phyloP scores from a whole-genome alignment of 805 yeast species.

The Blastobotrys robertii region DNA sequence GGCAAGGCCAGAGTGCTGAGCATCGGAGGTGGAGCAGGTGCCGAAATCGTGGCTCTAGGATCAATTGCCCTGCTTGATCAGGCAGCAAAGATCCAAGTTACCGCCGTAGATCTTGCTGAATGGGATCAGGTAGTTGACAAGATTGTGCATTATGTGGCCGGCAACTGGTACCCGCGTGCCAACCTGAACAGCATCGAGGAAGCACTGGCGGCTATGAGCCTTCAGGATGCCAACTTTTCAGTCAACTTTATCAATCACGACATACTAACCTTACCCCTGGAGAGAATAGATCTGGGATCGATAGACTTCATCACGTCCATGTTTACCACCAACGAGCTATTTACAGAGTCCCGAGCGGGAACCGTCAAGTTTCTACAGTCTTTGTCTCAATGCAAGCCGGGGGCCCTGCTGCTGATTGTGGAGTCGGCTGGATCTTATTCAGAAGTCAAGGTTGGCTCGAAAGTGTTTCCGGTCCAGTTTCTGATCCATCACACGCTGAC shows the following conservation, averaged over 20 bases:
- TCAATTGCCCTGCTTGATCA: slow-evolving; percentile 37
- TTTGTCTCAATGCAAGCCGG: slow-evolving; percentile 45
- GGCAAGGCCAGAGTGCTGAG: slow-evolving; percentile 34
- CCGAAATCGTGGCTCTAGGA: slow-evolving; percentile 59
- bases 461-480: slow-evolving; percentile 74
- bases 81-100: slow-evolving; percentile 31
- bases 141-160: slow-evolving; percentile 35
- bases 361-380: slow-evolving; percentile 51
- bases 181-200: slow-evolving; percentile 1
- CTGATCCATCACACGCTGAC: slow-evolving; percentile 62
- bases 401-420: slow-evolving; percentile 54
- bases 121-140: slow-evolving; percentile 51
- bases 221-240: slow-evolving; percentile 3
- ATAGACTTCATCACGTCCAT: slow-evolving; percentile 55
- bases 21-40: slow-evolving; percentile 88
- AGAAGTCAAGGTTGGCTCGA: slow-evolving; percentile 64
- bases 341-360: slow-evolving; percentile 53
- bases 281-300: slow-evolving; percentile 20
- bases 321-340: slow-evolving; percentile 83
- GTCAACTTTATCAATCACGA: slow-evolving; percentile 15
- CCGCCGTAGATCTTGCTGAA: slow-evolving; percentile 67
- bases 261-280: slow-evolving; percentile 17
- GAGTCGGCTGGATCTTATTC: slow-evolving; percentile 91
- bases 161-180: slow-evolving; percentile 37
- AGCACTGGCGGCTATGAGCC: slow-evolving; percentile 2